phyloP scores from a whole-genome alignment of 495 filamentous ascomycete species.

The Penicillium odoratum region DNA sequence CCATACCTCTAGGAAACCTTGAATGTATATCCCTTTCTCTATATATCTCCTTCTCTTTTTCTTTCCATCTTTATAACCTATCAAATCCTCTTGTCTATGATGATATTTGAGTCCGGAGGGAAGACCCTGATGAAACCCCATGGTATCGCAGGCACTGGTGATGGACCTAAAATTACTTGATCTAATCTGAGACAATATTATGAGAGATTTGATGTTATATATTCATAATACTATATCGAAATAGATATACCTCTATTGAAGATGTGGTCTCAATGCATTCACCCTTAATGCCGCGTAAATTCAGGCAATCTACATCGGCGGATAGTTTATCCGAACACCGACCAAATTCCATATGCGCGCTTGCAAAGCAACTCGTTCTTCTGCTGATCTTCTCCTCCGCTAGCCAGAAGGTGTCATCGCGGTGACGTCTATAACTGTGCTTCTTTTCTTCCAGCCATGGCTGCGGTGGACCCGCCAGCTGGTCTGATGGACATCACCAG shows the following conservation, averaged over 20 bases:
- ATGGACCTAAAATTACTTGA: constrained; percentile 54
- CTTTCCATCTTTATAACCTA: constrained; percentile 18
- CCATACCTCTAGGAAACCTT: not conserved
- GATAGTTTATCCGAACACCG: constrained; percentile 19
- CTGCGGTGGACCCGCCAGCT: constrained; percentile 41
- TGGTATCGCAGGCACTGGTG: constrained; percentile 49
- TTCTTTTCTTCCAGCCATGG: constrained; percentile 28
- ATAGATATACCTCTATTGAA: not conserved
- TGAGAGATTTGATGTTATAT: not conserved
- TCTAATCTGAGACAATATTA: constrained; percentile 51
- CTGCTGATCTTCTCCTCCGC: not conserved
- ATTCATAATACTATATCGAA: not conserved
- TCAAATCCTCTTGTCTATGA: constrained; percentile 31
- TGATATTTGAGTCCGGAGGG: constrained; percentile 44
- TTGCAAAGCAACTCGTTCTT: not conserved
- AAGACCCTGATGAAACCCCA: constrained; percentile 31
- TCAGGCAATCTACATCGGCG: constrained; percentile 14
- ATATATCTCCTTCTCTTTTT: constrained; percentile 14
- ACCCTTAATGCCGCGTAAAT: not conserved
- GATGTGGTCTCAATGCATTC: not conserved
- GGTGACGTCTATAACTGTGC: constrained; percentile 6
- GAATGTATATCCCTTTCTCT: not conserved
- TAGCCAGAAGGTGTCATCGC: not conserved
- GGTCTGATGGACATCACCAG: constrained; percentile 50
- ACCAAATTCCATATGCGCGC: constrained; percentile 17